Evolutionary conservation across 2,329 filamentous ascomycete species (phyloP).

Genomic region (Fusarium pseudonygamai): DNA sequence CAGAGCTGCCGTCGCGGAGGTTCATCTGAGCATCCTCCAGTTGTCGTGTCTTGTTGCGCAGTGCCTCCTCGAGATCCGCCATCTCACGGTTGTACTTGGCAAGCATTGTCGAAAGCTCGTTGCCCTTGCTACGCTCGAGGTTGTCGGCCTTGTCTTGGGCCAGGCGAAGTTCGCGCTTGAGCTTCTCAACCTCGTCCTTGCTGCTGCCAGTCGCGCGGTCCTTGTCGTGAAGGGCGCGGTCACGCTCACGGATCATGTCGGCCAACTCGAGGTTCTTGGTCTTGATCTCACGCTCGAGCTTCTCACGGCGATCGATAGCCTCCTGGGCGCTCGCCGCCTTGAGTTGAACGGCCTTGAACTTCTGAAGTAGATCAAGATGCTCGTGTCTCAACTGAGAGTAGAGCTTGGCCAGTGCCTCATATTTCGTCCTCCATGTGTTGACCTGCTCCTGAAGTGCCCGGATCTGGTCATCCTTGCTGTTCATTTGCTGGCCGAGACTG

Average conservation of each 20-base stretch:
- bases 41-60: constrained; percentile 86
- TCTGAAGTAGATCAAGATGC: constrained; percentile 92
- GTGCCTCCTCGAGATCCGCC: constrained; percentile 92
- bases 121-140: constrained; percentile 90
- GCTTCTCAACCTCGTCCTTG: constrained; percentile 92
- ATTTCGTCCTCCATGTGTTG: constrained; percentile 97
- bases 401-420: constrained; percentile 94
- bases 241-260: constrained; percentile 97
- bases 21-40: constrained; percentile 85
- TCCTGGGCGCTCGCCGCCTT: constrained; percentile 98
- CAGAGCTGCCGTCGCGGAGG: constrained; percentile 81
- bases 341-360: constrained; percentile 94
- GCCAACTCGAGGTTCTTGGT: constrained; percentile 99
- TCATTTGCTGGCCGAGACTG: constrained; percentile 85
- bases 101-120: constrained; percentile 92
- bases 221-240: constrained; percentile 91
- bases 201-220: constrained; percentile 87
- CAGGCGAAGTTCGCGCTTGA: constrained; percentile 92
- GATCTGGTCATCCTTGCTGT: constrained; percentile 95
- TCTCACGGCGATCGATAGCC: constrained; percentile 93
- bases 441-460: constrained; percentile 93
- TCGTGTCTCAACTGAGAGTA: constrained; percentile 97
- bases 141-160: constrained; percentile 93
- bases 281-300: constrained; percentile 96
- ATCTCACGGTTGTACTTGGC: constrained; percentile 98